A percentile compares a stretch with the other conserved stretches of the same genome.
Evolutionary conservation across 306 rosid genomes (phyloP).

Genomic region (Vigna radiata): DNA sequence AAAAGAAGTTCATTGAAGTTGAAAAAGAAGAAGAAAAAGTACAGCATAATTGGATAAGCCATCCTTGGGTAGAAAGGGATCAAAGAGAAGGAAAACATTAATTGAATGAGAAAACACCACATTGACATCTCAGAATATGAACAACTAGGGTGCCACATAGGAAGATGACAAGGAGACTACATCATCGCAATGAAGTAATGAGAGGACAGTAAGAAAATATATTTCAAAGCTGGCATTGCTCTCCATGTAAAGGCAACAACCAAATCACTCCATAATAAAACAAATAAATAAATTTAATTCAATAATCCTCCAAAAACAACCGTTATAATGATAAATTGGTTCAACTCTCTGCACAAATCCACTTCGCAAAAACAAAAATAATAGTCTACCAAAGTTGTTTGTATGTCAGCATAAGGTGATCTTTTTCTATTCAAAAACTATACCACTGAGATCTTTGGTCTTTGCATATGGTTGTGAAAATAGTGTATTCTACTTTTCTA

Average conservation of each 20-base stretch:
- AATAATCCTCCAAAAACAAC: too few species aligned
- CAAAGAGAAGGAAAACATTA: background rate
- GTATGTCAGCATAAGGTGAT: background rate
- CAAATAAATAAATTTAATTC: background rate
- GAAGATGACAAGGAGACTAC: background rate
- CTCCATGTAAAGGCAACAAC: background rate
- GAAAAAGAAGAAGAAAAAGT: background rate
- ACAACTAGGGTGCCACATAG: background rate
- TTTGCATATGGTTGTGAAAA: background rate
- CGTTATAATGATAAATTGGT: too few species aligned
- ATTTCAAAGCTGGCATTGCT: background rate
- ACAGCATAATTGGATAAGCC: background rate
- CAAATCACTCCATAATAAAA: background rate
- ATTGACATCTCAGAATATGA: background rate
- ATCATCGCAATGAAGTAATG: background rate
- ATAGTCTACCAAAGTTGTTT: background rate
- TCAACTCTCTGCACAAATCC: too few species aligned
- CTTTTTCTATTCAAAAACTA: background rate
- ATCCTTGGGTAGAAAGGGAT: background rate
- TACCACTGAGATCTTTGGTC: background rate
- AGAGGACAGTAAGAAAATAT: background rate
- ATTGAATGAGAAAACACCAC: background rate
- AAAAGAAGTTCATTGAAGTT: slow-evolving; percentile 13
- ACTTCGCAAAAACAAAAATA: background rate
- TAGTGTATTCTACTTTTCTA: background rate